Percentiles rank a stretch among this genome's conserved stretches.
Evolutionary conservation across 495 filamentous ascomycete genomes (phyloP).

Genomic region (Chaetomium cochliodes): DNA sequence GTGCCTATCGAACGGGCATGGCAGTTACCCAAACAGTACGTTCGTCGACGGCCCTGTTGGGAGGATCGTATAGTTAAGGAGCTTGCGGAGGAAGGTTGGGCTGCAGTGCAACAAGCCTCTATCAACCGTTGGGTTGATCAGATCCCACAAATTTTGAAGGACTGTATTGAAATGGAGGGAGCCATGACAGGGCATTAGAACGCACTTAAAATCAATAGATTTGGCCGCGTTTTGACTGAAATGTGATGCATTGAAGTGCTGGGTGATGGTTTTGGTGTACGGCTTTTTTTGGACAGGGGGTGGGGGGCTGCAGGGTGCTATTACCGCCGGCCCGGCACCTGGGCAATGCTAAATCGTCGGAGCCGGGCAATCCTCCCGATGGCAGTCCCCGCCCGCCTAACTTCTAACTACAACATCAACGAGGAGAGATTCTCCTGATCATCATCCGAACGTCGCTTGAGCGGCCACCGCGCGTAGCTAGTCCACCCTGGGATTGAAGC

Average conservation of each 20-base stretch:
- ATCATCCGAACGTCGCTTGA: background rate
- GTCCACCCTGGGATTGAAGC: too few relatives aligned
- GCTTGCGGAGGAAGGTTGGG: too few relatives aligned
- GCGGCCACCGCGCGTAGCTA: background rate
- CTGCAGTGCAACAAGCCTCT: too few relatives aligned
- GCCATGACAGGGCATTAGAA: background rate
- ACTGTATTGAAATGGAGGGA: too few relatives aligned
- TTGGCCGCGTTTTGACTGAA: background rate
- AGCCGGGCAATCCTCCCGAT: conserved; percentile 18
- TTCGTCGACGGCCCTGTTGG: too few relatives aligned
- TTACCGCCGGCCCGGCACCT: conserved; percentile 2
- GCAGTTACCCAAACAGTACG: too few relatives aligned
- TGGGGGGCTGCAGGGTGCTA: background rate
- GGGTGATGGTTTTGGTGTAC: too few relatives aligned
- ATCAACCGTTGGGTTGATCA: too few relatives aligned
- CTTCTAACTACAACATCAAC: background rate
- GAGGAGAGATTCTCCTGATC: background rate
- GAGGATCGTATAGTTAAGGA: too few relatives aligned
- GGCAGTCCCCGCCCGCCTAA: background rate
- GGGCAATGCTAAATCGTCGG: conserved; percentile 11
- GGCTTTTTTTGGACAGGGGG: too few relatives aligned
- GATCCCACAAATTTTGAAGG: too few relatives aligned
- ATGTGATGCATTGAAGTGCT: background rate
- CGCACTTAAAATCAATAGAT: background rate
- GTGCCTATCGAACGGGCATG: too few relatives aligned